Percentiles rank a stretch among this genome's conserved stretches.
These are phyloP conservation scores for Daldinia decipiens DNA, from an alignment of 495 filamentous ascomycete species.

Conservation along the genomic window DNA sequence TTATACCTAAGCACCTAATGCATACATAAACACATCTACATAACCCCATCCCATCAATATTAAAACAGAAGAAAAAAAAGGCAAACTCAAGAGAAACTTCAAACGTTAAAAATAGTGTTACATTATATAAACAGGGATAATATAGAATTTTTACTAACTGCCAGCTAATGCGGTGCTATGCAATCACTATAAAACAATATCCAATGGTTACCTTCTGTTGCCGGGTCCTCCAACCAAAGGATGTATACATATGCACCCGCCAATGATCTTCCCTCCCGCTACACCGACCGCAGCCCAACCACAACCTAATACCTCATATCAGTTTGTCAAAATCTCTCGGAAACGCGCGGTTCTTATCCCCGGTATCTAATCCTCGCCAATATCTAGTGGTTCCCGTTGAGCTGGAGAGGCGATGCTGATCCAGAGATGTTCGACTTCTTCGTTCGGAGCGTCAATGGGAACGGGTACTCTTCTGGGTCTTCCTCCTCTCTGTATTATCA, in stretches of 20 bases:
- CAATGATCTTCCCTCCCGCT: not conserved
- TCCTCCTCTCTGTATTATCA: slow-evolving; percentile 82
- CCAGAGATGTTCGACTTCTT: slow-evolving; percentile 52
- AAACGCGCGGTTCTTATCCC: not conserved
- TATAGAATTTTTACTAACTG: slow-evolving; percentile 26
- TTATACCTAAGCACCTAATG: too few species aligned
- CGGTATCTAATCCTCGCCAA: not conserved
- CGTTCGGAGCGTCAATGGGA: slow-evolving; percentile 81
- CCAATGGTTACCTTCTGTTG: slow-evolving; percentile 3
- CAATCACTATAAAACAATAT: slow-evolving; percentile 32
- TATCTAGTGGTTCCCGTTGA: slow-evolving; percentile 51
- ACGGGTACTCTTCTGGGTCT: slow-evolving; percentile 91
- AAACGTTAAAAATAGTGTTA: not conserved
- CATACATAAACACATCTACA: not conserved
- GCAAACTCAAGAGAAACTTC: not conserved
- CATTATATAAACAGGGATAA: slow-evolving; percentile 8
- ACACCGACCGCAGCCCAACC: not conserved
- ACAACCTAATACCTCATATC: not conserved
- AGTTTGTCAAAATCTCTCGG: not conserved
- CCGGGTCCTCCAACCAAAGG: slow-evolving; percentile 9
- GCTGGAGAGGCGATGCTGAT: slow-evolving; percentile 52
- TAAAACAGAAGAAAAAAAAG: not conserved
- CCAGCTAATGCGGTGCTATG: slow-evolving; percentile 39
- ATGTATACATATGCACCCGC: slow-evolving; percentile 10
- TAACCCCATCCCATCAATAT: too few species aligned